A percentile compares a stretch with the other conserved stretches of the same genome.
Conservation (phyloP, 2,329 filamentous ascomycete genomes). For the Cercospora zeina region DNA sequence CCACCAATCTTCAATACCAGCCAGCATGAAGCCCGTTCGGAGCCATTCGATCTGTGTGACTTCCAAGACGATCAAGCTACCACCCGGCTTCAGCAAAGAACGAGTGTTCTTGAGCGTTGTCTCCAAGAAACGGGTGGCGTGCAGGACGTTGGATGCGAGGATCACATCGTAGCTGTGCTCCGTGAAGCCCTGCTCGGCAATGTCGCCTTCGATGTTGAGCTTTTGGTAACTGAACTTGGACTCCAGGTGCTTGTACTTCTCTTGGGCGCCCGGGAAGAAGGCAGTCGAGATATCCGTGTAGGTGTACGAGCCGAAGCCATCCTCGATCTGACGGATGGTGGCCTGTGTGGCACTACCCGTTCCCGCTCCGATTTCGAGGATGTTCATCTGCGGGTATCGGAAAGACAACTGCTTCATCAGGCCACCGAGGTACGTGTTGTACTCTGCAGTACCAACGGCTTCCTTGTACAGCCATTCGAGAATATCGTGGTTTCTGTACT, state of each 20-base stretch:
- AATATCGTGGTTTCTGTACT: constrained; percentile 8
- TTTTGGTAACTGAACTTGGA: constrained; percentile 38
- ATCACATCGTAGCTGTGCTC: constrained; percentile 39
- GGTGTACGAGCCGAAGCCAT: constrained; percentile 44
- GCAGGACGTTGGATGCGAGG: constrained; percentile 32
- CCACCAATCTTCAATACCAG: background rate
- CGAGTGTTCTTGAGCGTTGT: constrained; percentile 29
- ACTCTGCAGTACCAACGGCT: background rate
- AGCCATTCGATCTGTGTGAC: background rate
- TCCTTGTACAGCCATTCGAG: constrained; percentile 14
- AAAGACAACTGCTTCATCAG: constrained; percentile 35
- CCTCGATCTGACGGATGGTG: constrained; percentile 35
- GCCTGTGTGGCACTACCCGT: constrained; percentile 46
- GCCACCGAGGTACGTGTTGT: background rate
- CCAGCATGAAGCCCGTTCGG: background rate
- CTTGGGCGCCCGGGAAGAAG: constrained; percentile 44
- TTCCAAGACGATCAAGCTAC: constrained; percentile 28
- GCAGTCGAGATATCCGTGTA: constrained; percentile 49
- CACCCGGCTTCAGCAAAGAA: constrained; percentile 33
- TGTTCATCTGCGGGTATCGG: constrained; percentile 45
- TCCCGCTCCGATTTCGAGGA: constrained; percentile 51
- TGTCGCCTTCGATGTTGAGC: constrained; percentile 38
- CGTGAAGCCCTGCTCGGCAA: constrained; percentile 41
- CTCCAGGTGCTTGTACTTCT: constrained; percentile 33
- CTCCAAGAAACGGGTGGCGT: constrained; percentile 28